Evolutionary conservation across 208 protist species (phyloP).

Genomic region (Strigomonas culicis): DNA sequence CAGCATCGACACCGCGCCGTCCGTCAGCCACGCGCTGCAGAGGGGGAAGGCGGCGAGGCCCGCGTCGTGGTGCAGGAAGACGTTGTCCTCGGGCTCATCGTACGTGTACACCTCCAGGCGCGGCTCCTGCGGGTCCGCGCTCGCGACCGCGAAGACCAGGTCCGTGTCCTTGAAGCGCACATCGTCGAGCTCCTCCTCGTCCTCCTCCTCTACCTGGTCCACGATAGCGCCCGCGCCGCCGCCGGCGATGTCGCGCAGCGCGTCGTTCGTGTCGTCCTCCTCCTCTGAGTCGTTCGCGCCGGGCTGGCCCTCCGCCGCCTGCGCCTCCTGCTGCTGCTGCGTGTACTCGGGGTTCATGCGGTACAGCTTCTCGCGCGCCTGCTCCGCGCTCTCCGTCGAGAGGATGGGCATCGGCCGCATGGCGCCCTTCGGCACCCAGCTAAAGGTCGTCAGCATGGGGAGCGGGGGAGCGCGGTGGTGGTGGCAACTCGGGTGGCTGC

Average conservation of each 20-base stretch:
- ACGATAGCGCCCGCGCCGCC: conserved; percentile 64
- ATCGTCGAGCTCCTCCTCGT: conserved; percentile 91
- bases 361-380: conserved; percentile 69
- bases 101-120: conserved; percentile 95
- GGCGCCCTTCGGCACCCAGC: conserved; percentile 80
- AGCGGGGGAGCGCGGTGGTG: no score
- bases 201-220: conserved; percentile 78
- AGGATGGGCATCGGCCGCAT: conserved; percentile 79
- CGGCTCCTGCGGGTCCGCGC: conserved; percentile 64
- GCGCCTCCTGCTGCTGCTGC: conserved; percentile 36
- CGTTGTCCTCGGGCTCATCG: conserved; percentile 93
- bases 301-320: background rate
- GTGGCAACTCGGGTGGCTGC: background rate
- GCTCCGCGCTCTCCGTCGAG: conserved; percentile 69
- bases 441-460: conserved; percentile 76
- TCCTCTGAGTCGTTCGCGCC: conserved; percentile 10
- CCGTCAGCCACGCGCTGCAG: conserved; percentile 93
- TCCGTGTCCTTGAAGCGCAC: conserved; percentile 91
- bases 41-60: conserved; percentile 93
- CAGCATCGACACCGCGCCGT: conserved; percentile 87
- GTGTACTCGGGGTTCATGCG: conserved; percentile 61
- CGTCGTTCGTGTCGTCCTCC: conserved; percentile 41
- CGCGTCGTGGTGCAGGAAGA: conserved; percentile 97
- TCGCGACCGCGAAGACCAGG: conserved; percentile 64
- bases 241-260: conserved; percentile 60